Conservation (phyloP, 2,329 filamentous ascomycete species). For the Peltaster fructicola region DNA sequence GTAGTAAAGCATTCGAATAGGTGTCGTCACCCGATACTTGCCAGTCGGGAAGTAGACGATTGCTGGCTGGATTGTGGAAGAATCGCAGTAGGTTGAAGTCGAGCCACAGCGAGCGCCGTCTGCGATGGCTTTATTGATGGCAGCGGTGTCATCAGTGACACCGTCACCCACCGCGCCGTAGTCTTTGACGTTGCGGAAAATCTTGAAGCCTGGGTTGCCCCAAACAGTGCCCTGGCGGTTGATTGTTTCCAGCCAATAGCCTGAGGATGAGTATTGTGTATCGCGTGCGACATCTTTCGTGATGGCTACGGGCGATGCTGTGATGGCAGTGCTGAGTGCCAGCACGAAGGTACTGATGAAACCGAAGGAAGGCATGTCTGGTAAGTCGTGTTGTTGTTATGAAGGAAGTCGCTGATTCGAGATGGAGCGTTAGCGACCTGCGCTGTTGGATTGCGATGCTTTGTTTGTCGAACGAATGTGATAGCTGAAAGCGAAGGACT, state of each 20-base stretch:
- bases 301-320: too few relatives aligned
- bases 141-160: conserved; percentile 63
- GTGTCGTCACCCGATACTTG: conserved; percentile 63
- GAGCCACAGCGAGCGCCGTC: conserved; percentile 67
- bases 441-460: too few relatives aligned
- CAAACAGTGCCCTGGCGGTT: conserved; percentile 43
- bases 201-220: conserved; percentile 47
- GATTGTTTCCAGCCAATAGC: conserved; percentile 11
- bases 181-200: conserved; percentile 32
- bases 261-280: conserved; percentile 5
- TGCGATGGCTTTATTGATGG: conserved; percentile 77
- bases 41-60: conserved; percentile 84
- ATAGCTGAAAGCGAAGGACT: too few relatives aligned
- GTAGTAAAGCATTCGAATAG: conserved; percentile 78
- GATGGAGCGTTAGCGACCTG: too few relatives aligned
- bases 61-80: conserved; percentile 64
- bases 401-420: too few relatives aligned
- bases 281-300: too few relatives aligned
- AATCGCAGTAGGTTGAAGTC: conserved; percentile 50
- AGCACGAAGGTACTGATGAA: too few relatives aligned
- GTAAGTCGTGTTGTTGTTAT: too few relatives aligned
- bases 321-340: too few relatives aligned
- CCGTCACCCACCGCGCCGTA: conserved; percentile 38
- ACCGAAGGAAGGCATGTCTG: too few relatives aligned
- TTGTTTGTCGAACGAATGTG: too few relatives aligned